Evolutionary conservation across 352 stramenopile genomes (phyloP).

Genomic region (Globisporangium lucens): DNA sequence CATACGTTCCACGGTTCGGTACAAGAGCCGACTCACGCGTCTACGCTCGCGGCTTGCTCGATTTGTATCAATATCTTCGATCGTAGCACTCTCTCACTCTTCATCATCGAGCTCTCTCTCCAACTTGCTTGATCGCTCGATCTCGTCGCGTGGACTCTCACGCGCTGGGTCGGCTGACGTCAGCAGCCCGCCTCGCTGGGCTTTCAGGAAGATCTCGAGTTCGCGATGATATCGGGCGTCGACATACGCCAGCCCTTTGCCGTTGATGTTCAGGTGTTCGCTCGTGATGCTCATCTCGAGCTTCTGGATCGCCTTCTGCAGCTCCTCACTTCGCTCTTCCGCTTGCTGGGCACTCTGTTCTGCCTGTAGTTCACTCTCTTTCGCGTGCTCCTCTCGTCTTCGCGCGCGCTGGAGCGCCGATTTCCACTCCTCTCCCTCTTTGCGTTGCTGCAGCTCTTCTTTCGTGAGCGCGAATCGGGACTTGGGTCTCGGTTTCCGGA

Average conservation of each 20-base stretch:
- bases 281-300: slow-evolving; percentile 53
- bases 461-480: slow-evolving; percentile 31
- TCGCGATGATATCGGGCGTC: slow-evolving; percentile 59
- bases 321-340: slow-evolving; percentile 32
- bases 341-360: slow-evolving; percentile 16
- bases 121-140: slow-evolving; percentile 34
- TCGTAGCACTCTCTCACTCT: slow-evolving; percentile 38
- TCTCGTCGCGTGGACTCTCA: slow-evolving; percentile 33
- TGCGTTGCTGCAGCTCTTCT: slow-evolving; percentile 42
- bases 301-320: slow-evolving; percentile 35
- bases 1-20: slow-evolving; percentile 36
- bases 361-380: slow-evolving; percentile 23
- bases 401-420: slow-evolving; percentile 45
- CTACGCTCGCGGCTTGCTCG: slow-evolving; percentile 41
- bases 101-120: slow-evolving; percentile 42
- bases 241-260: slow-evolving; percentile 48
- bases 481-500: slow-evolving; percentile 30
- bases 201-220: slow-evolving; percentile 47
- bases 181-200: slow-evolving; percentile 34
- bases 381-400: slow-evolving; percentile 32
- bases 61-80: slow-evolving; percentile 50
- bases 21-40: slow-evolving; percentile 54
- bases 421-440: slow-evolving; percentile 70
- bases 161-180: slow-evolving; percentile 34
- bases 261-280: slow-evolving; percentile 48